A percentile compares a stretch with the other conserved stretches of the same genome.
These are phyloP conservation scores for Pseudocohnilembus persalinus DNA, from an alignment of 169 alveolate genomes.

Conservation along the genomic window DNA sequence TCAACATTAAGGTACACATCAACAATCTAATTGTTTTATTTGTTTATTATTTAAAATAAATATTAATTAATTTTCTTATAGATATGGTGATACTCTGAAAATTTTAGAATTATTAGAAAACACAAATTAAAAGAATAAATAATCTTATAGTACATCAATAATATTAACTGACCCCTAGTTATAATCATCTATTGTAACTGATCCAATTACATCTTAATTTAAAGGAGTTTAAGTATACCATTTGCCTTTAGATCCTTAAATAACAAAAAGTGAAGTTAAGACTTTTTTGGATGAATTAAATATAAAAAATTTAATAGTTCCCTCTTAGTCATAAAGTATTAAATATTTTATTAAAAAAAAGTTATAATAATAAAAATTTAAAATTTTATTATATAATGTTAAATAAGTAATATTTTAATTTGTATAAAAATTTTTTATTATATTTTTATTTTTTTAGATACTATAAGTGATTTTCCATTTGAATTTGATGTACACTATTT, in stretches of 20 bases:
- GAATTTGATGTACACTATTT: neutral
- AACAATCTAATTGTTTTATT: too few species aligned
- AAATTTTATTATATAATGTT: too few species aligned
- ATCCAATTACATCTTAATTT: neutral
- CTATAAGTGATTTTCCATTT: too few species aligned
- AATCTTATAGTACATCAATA: neutral
- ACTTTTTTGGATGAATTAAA: neutral
- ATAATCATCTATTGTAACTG: neutral
- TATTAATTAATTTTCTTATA: neutral
- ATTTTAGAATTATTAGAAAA: neutral
- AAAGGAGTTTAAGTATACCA: neutral
- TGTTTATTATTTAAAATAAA: too few species aligned
- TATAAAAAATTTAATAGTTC: neutral
- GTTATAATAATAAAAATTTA: neutral
- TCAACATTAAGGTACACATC: neutral
- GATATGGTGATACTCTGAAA: neutral
- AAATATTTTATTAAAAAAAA: too few species aligned
- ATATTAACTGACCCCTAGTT: neutral
- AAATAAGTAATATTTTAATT: too few species aligned
- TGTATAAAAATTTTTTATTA: too few species aligned
- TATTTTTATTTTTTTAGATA: neutral
- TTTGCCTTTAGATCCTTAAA: neutral
- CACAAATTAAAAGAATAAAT: neutral
- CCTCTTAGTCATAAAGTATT: too few species aligned
- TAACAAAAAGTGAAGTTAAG: neutral